Percentiles rank a stretch among this genome's conserved stretches.
Evolutionary conservation across 768 basidiomycete species (phyloP).

Genomic region (Termitomyces sp.): DNA sequence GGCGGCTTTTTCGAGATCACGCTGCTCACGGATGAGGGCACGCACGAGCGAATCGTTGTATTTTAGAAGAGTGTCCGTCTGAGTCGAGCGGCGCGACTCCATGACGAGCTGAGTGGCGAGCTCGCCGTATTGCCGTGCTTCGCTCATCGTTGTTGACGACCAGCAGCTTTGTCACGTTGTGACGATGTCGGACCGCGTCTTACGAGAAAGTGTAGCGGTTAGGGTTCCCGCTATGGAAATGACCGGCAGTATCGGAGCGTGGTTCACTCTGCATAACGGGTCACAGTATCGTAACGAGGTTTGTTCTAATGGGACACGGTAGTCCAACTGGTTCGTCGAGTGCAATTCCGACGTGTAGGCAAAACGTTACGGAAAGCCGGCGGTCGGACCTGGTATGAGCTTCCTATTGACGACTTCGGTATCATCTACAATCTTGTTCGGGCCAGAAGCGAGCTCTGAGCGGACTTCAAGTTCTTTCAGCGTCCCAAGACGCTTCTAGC

Average conservation of each 20-base stretch:
- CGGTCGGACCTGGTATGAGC: background rate
- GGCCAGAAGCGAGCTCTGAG: background rate
- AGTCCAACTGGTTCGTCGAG: too few relatives aligned
- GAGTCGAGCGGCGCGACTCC: conserved; percentile 81
- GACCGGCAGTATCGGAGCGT: too few relatives aligned
- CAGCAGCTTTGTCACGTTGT: conserved; percentile 2
- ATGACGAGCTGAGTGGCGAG: conserved; percentile 82
- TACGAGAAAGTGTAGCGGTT: too few relatives aligned
- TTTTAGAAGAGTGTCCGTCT: conserved; percentile 79
- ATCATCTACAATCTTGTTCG: background rate
- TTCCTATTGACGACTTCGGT: background rate
- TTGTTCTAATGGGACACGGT: too few relatives aligned
- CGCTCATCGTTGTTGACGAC: conserved; percentile 31
- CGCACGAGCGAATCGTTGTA: conserved; percentile 90
- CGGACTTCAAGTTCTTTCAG: background rate
- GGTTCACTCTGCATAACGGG: too few relatives aligned
- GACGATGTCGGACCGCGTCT: background rate
- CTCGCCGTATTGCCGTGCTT: conserved; percentile 72
- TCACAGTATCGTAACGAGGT: too few relatives aligned
- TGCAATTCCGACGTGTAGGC: too few relatives aligned
- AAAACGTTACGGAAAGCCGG: background rate
- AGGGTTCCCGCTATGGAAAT: too few relatives aligned
- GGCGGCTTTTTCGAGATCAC: conserved; percentile 68
- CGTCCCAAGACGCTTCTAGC: background rate
- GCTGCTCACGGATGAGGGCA: conserved; percentile 83